These are phyloP conservation scores for Plenodomus biglobosus DNA, from an alignment of 2,329 filamentous ascomycete species.

Conservation along the genomic window DNA sequence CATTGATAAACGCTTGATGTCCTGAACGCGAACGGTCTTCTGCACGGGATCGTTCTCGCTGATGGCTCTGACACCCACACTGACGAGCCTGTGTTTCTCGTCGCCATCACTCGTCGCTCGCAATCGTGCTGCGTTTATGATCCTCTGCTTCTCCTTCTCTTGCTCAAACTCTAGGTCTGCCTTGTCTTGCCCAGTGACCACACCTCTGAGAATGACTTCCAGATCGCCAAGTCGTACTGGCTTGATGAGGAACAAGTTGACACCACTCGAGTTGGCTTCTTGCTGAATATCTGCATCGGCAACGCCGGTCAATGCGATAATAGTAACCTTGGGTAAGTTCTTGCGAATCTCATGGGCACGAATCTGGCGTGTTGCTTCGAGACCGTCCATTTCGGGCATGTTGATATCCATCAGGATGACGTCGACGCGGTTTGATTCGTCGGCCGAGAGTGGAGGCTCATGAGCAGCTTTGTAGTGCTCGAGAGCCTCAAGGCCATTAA, in stretches of 20 bases:
- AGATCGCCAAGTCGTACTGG: slow-evolving; percentile 52
- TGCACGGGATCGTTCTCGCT: slow-evolving; percentile 3
- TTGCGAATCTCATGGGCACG: slow-evolving; percentile 52
- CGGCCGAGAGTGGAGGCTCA: slow-evolving; percentile 1
- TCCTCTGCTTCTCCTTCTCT: slow-evolving; percentile 7
- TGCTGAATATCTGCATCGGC: slow-evolving; percentile 53
- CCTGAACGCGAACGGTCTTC: slow-evolving; percentile 1
- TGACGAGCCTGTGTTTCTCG: slow-evolving; percentile 4
- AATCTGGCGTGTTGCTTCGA: slow-evolving; percentile 44
- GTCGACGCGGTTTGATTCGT: slow-evolving; percentile 24
- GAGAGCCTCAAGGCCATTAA: slow-evolving; percentile 43
- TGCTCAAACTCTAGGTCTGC: slow-evolving; percentile 19
- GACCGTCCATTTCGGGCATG: slow-evolving; percentile 45
- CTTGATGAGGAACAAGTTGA: slow-evolving; percentile 59
- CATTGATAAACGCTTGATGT: slow-evolving; percentile 1
- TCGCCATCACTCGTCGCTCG: not conserved
- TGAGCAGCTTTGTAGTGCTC: slow-evolving; percentile 30
- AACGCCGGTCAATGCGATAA: slow-evolving; percentile 58
- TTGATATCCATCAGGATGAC: slow-evolving; percentile 44
- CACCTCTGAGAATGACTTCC: slow-evolving; percentile 44
- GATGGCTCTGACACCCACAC: slow-evolving; percentile 6
- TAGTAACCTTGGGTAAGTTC: slow-evolving; percentile 46
- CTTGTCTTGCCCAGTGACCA: slow-evolving; percentile 33
- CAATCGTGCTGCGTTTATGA: not conserved
- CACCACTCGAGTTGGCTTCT: slow-evolving; percentile 55